A percentile compares a stretch with the other conserved stretches of the same genome.
These are phyloP conservation scores for Rhytidhysteron rufulum DNA, from an alignment of 2,329 filamentous ascomycete genomes.

Conservation along the genomic window DNA sequence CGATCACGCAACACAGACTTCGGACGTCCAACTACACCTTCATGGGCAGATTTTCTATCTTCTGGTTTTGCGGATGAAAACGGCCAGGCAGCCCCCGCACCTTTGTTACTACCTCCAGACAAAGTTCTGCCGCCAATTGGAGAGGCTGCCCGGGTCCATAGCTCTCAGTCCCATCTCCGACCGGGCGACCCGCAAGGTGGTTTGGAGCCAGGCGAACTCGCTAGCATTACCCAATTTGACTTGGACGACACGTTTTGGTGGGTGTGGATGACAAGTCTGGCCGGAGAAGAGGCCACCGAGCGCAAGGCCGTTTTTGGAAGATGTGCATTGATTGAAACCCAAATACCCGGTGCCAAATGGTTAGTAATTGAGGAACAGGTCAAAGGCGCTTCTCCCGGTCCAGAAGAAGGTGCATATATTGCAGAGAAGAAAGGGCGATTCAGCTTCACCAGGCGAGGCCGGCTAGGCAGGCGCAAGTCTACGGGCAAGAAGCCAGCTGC, in stretches of 20 bases:
- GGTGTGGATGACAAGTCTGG: slow-evolving; percentile 98
- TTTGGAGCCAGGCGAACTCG: slow-evolving; percentile 87
- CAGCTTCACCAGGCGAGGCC: slow-evolving; percentile 71
- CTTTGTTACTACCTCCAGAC: slow-evolving; percentile 81
- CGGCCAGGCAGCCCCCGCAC: slow-evolving; percentile 58
- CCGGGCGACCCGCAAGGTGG: slow-evolving; percentile 66
- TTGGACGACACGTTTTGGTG: slow-evolving; percentile 98
- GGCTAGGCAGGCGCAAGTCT: slow-evolving; percentile 54
- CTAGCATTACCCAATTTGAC: slow-evolving; percentile 81
- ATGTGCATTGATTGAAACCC: slow-evolving; percentile 87
- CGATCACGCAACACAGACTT: slow-evolving; percentile 63
- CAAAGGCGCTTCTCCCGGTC: slow-evolving; percentile 83
- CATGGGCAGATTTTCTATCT: slow-evolving; percentile 96
- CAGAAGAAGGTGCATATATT: slow-evolving; percentile 81
- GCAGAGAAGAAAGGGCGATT: slow-evolving; percentile 95
- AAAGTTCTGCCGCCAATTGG: slow-evolving; percentile 86
- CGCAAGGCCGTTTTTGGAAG: slow-evolving; percentile 92
- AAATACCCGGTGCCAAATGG: slow-evolving; percentile 78
- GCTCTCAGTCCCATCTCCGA: slow-evolving; percentile 72
- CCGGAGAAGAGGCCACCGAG: slow-evolving; percentile 78
- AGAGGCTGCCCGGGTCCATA: slow-evolving; percentile 63
- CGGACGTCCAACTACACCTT: slow-evolving; percentile 86
- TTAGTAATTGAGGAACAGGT: slow-evolving; percentile 95
- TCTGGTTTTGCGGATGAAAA: slow-evolving; percentile 83
- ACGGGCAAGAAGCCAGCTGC: slow-evolving; percentile 40